Evolutionary conservation across 228 moss, liverwort and hornwort species (phyloP).

Genomic region (Sphagnum magellanicum): DNA sequence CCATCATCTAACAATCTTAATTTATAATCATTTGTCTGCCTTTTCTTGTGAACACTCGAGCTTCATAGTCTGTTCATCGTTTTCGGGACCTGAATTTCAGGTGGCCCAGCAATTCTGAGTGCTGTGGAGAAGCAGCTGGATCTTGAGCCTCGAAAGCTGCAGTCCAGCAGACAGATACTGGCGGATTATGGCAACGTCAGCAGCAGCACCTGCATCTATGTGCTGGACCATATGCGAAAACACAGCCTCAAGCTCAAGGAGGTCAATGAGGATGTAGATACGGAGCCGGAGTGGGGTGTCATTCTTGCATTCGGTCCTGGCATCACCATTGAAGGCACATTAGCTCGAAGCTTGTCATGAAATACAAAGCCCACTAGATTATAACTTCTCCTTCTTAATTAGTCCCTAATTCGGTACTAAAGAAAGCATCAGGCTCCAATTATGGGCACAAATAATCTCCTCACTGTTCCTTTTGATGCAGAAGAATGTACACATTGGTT

Average conservation of each 20-base stretch:
- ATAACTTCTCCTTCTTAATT: no score
- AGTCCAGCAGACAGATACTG: conserved; percentile 57
- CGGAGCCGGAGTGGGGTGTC: conserved; percentile 88
- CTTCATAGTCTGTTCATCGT: no score
- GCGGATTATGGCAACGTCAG: conserved; percentile 93
- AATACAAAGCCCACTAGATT: no score
- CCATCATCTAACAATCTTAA: no score
- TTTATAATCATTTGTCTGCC: no score
- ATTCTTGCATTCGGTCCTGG: conserved; percentile 90
- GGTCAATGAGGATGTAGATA: conserved; percentile 16
- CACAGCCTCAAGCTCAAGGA: conserved; percentile 54
- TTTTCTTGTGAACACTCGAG: no score
- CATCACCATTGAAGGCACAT: conserved; percentile 82
- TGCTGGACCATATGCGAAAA: conserved; percentile 89
- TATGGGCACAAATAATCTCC: no score
- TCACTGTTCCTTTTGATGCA: no score
- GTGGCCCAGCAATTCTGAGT: conserved; percentile 85
- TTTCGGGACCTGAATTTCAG: conserved; percentile 7
- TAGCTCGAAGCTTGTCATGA: conserved; percentile 74
- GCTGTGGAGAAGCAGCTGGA: conserved; percentile 65
- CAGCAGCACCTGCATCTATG: conserved; percentile 93
- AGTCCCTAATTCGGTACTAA: no score
- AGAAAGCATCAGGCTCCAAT: no score
- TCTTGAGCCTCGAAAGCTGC: conserved; percentile 68
- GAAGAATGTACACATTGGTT: no score